A percentile compares a stretch with the other conserved stretches of the same genome.
phyloP scores from a whole-genome alignment of 257 asterid genomes.

The Lantana camara region DNA sequence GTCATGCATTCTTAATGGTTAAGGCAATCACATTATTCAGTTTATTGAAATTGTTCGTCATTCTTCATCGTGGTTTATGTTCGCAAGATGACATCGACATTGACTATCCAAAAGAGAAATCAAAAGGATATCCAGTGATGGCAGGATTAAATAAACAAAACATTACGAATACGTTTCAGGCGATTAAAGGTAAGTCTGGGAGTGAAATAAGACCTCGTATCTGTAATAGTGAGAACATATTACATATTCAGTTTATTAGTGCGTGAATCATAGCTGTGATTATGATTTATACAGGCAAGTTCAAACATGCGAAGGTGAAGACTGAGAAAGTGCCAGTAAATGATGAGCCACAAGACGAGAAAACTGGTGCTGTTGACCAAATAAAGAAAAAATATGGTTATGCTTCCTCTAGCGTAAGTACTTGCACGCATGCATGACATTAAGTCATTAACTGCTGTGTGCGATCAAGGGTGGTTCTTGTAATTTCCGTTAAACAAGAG shows the following conservation, averaged over 20 bases:
- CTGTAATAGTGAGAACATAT: too few species aligned
- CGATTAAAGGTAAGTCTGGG: constrained; percentile 59
- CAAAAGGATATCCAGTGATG: constrained; percentile 61
- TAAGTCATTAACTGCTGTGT: not conserved
- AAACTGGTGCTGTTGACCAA: constrained; percentile 65
- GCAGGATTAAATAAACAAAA: constrained; percentile 73
- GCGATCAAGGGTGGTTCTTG: not conserved
- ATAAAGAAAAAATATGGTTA: constrained; percentile 92
- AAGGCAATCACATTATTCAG: not conserved
- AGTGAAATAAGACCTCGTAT: not conserved
- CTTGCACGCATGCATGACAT: constrained; percentile 2
- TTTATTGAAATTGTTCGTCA: not conserved
- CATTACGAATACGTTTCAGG: constrained; percentile 70
- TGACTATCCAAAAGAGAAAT: constrained; percentile 77
- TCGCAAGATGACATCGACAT: constrained; percentile 76
- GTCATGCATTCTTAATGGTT: too few species aligned
- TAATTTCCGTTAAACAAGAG: too few species aligned
- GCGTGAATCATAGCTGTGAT: not conserved
- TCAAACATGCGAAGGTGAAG: constrained; percentile 57
- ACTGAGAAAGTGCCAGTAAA: constrained; percentile 52
- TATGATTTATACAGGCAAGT: constrained; percentile 52
- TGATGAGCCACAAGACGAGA: constrained; percentile 60
- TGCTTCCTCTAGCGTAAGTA: constrained; percentile 63
- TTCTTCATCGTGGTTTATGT: constrained; percentile 1
- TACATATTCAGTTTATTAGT: too few species aligned